Base-by-base conservation (phyloP, 805 yeast species). In the Lachancea sp. region DNA sequence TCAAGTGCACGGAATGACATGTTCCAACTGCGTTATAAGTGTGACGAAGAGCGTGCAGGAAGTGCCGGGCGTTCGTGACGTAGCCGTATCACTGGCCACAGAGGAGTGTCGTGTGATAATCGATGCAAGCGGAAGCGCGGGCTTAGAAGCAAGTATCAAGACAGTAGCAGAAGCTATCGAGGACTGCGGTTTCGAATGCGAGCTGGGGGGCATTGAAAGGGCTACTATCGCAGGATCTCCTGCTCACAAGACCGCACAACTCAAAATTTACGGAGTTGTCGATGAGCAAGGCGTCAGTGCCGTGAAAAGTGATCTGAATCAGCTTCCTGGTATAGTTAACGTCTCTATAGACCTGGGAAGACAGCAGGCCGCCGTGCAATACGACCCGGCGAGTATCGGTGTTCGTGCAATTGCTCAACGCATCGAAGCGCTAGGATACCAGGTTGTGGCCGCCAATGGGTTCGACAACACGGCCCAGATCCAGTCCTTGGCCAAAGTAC, bases 1-100 rank as follows among this genome's bases (percentile, higher is more conserved):
- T 18, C 45, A 36, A n/a, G 59, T 71, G 5, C 50, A 67, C 11
- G 98, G 98, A 3, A 91, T 91, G 97, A 89, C 97, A 5, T 91
- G 98, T 58, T 82, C 95, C 2, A 77, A 95, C 1, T 91, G 98
- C 60, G 75, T 85, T 0, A 71, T 81, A 1, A 70, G 93, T 0
- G 77, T 91, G 15, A 75, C 81, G 0, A 65, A 65, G 18, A 80
- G 80, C 0, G 55, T 86, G 20, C 64, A 70, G 45, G 57, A 57
- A 1, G 40, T 78, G 6, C 65, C 68, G 0, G 82, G 82, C 2
- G 85, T 86, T 7, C 37, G 55, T 1, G 58, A 63, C 13, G 85
- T 73, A 1, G 69, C 74, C 3, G 85, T 90, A 1, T 83, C 95
- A 1, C 71, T 87, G 34, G 67, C 86, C 8, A 85, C 95, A 0